These are phyloP conservation scores for Bolboschoenus planiculmis DNA, from an alignment of 176 grass and related monocot species.

Conservation along the genomic window DNA sequence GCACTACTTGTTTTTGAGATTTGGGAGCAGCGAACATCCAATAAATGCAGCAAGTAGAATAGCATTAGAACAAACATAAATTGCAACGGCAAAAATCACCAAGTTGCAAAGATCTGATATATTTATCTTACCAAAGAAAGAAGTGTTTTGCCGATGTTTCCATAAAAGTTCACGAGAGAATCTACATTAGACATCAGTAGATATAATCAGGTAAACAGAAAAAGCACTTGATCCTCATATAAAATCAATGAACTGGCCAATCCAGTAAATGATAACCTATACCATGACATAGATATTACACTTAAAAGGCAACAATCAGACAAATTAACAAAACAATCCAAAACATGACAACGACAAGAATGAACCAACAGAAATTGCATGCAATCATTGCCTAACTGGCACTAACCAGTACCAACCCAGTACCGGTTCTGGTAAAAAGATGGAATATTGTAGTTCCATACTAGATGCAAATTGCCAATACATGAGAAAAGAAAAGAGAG, in stretches of 20 bases:
- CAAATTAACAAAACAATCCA: slow-evolving; percentile 3
- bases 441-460: slow-evolving; percentile 6
- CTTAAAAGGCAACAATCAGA: background rate
- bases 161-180: slow-evolving; percentile 85
- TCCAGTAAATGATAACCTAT: background rate
- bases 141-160: slow-evolving; percentile 90
- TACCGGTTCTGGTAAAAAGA: background rate
- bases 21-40: background rate
- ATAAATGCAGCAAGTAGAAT: background rate
- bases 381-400: background rate
- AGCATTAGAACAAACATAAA: background rate
- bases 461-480: background rate
- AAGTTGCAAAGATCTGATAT: background rate
- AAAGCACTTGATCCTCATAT: background rate
- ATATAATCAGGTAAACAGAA: background rate
- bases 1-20: background rate
- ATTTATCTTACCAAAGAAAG: slow-evolving; percentile 74
- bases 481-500: background rate
- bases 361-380: background rate
- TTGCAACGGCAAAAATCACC: background rate
- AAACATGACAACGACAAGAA: background rate
- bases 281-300: background rate
- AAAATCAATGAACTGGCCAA: background rate
- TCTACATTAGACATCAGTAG: slow-evolving; percentile 36
- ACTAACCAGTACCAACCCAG: background rate